Base-by-base conservation (phyloP, 169 alveolate species). In the Plasmodium gonderi region DNA sequence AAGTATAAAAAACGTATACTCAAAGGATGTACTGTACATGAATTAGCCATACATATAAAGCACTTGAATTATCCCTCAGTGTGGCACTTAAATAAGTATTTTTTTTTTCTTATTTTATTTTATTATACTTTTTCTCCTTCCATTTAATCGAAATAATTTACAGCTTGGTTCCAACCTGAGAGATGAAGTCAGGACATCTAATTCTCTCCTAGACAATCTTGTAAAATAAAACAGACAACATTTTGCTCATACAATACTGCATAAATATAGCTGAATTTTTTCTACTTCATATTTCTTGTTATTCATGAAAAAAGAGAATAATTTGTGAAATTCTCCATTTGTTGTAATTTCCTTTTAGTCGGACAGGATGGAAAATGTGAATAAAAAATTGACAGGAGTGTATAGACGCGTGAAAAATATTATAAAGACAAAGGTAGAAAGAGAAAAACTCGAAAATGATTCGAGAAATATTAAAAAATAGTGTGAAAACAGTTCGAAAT, bases 121-220 rank as follows among this genome's bases (percentile, higher is more conserved):
- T 42, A 69, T 45, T 11, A 45, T 7, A 7, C 11, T 45, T 6
- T 45, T n/a, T n/a, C n/a, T n/a, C n/a, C 36, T 79, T 49, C 45
- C 20, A 23, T 74, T 85, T 72, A 20, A 8, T 77, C 64, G 38
- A 33, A 77, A 77, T 33, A 45, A 77, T 26, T 85, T 20, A 26
- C n/a, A 85, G 92, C 76, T 85, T 49, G 92, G 92, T 8, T 72
- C 83, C n/a, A 85, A 85, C 74, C 44, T 85, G 47, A 72, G 92
- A 51, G 87, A 85, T 69, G 92, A 85, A 85, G 92, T 85, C 23
- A 51, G 67, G 79, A 85, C 92, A 12, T 85, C 92, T 14, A 85
- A 85, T 31, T 72, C 83, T 14, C 80, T 85, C 33, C 78, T 85
- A 33, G 79, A 85, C 17, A 85, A 85, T 85, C 65, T 85, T 47